These are phyloP conservation scores for Alternaria gaisen DNA, from an alignment of 2,329 filamentous ascomycete species.

Conservation along the genomic window DNA sequence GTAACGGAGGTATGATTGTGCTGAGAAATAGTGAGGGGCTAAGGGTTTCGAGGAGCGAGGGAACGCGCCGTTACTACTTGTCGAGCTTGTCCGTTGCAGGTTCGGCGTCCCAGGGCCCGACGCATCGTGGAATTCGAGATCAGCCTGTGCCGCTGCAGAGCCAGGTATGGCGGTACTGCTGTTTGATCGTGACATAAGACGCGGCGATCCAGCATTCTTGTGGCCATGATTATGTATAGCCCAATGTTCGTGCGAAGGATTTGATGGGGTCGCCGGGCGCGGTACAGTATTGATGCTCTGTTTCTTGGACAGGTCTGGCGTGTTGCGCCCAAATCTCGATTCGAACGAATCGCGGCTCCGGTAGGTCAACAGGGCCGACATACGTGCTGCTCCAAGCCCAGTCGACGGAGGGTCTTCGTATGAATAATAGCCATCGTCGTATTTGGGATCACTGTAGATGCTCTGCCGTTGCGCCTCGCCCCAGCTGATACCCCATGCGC, in stretches of 20 bases:
- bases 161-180: conserved; percentile 38
- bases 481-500: conserved; percentile 92
- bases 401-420: conserved; percentile 87
- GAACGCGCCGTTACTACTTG: conserved; percentile 16
- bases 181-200: conserved; percentile 48
- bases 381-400: conserved; percentile 90
- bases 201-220: conserved; percentile 57
- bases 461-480: conserved; percentile 87
- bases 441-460: conserved; percentile 98
- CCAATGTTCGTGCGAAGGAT: conserved; percentile 56
- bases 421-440: conserved; percentile 93
- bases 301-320: conserved; percentile 81
- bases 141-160: conserved; percentile 41
- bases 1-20: conserved; percentile 96
- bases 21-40: conserved; percentile 87
- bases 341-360: conserved; percentile 97
- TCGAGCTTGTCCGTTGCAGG: conserved; percentile 23
- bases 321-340: conserved; percentile 91
- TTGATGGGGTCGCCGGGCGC: conserved; percentile 54
- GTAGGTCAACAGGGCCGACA: conserved; percentile 96
- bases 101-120: conserved; percentile 46
- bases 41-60: conserved; percentile 51
- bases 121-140: conserved; percentile 59
- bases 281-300: conserved; percentile 80
- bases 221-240: conserved; percentile 64